These are phyloP conservation scores for Clonostachys rhizophaga DNA, from an alignment of 2,329 filamentous ascomycete genomes.

Conservation along the genomic window DNA sequence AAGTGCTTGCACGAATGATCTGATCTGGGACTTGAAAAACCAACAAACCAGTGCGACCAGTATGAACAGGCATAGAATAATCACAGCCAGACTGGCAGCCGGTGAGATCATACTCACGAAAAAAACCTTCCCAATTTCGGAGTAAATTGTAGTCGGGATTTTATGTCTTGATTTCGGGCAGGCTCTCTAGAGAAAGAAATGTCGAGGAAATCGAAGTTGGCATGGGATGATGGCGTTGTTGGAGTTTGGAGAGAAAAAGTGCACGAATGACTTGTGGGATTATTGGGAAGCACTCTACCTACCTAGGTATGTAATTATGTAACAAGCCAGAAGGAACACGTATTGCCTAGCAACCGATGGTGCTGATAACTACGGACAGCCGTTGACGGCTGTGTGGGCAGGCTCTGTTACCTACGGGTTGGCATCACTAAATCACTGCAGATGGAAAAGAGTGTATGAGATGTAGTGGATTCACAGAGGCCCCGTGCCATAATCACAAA, in stretches of 20 bases:
- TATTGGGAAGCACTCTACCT: too few species aligned
- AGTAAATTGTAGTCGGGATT: too few species aligned
- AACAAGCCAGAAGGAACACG: too few species aligned
- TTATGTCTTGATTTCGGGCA: too few species aligned
- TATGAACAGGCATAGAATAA: slow-evolving; percentile 20
- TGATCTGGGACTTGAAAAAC: slow-evolving; percentile 18
- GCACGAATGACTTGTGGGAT: too few species aligned
- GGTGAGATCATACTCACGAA: slow-evolving; percentile 17
- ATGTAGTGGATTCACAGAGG: background rate
- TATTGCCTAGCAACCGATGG: too few species aligned
- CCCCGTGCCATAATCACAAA: background rate
- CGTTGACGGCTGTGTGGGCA: too few species aligned
- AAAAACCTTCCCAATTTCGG: too few species aligned
- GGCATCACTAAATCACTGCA: background rate
- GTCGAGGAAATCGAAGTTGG: background rate
- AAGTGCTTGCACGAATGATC: slow-evolving; percentile 19
- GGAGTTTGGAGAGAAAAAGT: too few species aligned
- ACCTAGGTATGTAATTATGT: too few species aligned
- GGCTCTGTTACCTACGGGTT: background rate
- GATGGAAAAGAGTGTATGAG: background rate
- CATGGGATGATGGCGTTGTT: background rate
- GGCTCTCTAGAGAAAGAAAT: background rate
- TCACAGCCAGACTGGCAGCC: slow-evolving; percentile 19
- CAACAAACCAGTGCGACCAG: slow-evolving; percentile 19
- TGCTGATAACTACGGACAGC: too few species aligned